phyloP scores from a whole-genome alignment of 1,284 basidiomycete genomes.

The Cryptococcus sp. region DNA sequence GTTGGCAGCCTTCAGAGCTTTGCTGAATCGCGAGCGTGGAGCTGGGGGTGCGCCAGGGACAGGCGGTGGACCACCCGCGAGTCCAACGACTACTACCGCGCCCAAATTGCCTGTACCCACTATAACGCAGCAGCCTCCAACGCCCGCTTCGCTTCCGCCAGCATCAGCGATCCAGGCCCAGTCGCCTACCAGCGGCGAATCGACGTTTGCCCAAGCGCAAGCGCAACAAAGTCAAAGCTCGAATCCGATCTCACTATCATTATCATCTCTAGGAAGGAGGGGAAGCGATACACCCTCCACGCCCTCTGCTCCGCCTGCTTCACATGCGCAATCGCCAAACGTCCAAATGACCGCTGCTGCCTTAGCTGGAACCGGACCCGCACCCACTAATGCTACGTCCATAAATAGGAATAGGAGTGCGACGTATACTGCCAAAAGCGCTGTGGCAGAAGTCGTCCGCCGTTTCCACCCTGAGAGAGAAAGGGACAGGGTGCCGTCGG shows the following conservation, averaged over 20 bases:
- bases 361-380: not conserved
- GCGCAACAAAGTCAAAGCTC: too few relatives aligned
- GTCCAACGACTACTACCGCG: not conserved
- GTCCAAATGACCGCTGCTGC: not conserved
- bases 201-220: too few relatives aligned
- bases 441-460: conserved; percentile 49
- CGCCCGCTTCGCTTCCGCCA: conserved; percentile 20
- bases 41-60: conserved; percentile 1
- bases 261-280: too few relatives aligned
- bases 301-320: too few relatives aligned
- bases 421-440: conserved; percentile 50
- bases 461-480: conserved; percentile 33
- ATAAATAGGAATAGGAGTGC: conserved; percentile 36
- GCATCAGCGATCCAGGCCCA: too few relatives aligned
- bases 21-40: conserved; percentile 60
- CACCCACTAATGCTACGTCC: not conserved
- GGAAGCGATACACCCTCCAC: too few relatives aligned
- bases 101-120: conserved; percentile 19
- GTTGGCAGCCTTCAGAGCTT: conserved; percentile 88
- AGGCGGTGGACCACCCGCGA: not conserved
- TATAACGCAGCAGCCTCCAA: conserved; percentile 43
- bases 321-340: too few relatives aligned
- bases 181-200: too few relatives aligned
- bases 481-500: not conserved
- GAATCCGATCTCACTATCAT: too few relatives aligned